Base-by-base conservation (phyloP, 176 grass and related monocot genomes). In the Oryza punctata region DNA sequence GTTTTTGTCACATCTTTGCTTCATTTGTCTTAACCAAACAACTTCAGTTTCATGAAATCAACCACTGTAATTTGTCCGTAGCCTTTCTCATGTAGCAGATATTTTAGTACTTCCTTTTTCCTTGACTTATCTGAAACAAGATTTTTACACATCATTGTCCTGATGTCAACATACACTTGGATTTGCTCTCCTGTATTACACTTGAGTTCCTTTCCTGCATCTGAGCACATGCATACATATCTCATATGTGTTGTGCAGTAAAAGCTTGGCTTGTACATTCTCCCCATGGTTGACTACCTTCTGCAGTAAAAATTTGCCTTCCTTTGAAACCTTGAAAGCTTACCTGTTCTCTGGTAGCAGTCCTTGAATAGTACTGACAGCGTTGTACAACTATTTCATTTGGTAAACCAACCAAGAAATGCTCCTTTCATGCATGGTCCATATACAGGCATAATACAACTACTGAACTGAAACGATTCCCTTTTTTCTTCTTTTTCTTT, bases 91-190 rank as follows among this genome's bases (percentile, higher is more conserved):
- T 72, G 40, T 59, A 79, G 32, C 32, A 33, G 49, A 75, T 69
- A 63, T 65, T 89, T 25, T 40, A 4, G 12, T 23, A 64, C 16
- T 13, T 69, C 18, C 12, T 27, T n/a, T 61, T 24, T n/a, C n/a
- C n/a, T 61, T 78, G 27, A 65, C 47, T 12, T 37, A 15, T 19
- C 40, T 12, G 27, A 16, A 49, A 43, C 19, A 61, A 79, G 68
- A 88, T 85, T 80, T 75, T 85, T 78, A 70, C n/a, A 68, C 19
- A 84, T 89, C 81, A 80, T 26, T 38, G 16, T 65, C 61, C 69
- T 80, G 61, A 37, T 84, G 69, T 65, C 66, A 73, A 73, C 74
- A 19, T 25, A 63, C 18, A 18, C 35, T 38, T 81, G 82, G 49
- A 65, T 65, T 75, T n/a, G 23, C 70, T 16, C 29, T 79, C 15